Evolutionary conservation across 495 filamentous ascomycete genomes (phyloP).

Genomic region (Patellaria atrata): DNA sequence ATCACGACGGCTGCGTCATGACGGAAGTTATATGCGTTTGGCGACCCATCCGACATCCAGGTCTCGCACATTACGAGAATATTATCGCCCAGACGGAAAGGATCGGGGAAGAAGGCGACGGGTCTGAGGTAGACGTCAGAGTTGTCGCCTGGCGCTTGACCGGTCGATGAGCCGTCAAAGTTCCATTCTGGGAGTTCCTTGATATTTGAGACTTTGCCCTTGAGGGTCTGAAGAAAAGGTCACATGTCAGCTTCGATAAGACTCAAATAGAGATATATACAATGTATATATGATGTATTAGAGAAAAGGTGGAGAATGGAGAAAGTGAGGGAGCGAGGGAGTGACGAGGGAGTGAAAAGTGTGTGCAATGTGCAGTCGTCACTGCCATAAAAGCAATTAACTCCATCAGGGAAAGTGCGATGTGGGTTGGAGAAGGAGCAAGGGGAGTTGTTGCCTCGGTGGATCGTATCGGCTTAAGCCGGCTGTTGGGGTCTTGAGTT

Average conservation of each 20-base stretch:
- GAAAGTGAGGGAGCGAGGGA: conserved; percentile 1
- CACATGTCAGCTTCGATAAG: conserved; percentile 5
- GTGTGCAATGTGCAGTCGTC: too few species aligned
- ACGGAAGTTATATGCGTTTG: conserved; percentile 98
- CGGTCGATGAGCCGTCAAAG: conserved; percentile 94
- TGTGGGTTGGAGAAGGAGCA: too few species aligned
- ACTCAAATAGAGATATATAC: too few species aligned
- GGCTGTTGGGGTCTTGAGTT: conserved; percentile 5
- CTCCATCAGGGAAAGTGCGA: too few species aligned
- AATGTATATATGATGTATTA: conserved; percentile 2
- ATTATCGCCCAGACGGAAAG: conserved; percentile 72
- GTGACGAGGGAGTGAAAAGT: too few species aligned
- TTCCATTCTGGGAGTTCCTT: conserved; percentile 97
- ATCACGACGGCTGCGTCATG: conserved; percentile 79
- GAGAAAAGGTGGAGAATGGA: conserved; percentile 2
- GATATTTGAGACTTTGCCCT: conserved; percentile 42
- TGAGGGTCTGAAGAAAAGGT: conserved; percentile 52
- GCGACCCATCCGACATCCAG: conserved; percentile 90
- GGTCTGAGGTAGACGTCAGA: conserved; percentile 97
- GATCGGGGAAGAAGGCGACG: conserved; percentile 79
- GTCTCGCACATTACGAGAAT: conserved; percentile 89
- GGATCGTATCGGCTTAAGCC: too few species aligned
- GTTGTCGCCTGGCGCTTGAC: conserved; percentile 88
- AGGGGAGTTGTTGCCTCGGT: too few species aligned
- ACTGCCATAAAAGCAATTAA: too few species aligned